phyloP scores from a whole-genome alignment of 2,329 filamentous ascomycete genomes.

The Neocatenulostroma microsporum region DNA sequence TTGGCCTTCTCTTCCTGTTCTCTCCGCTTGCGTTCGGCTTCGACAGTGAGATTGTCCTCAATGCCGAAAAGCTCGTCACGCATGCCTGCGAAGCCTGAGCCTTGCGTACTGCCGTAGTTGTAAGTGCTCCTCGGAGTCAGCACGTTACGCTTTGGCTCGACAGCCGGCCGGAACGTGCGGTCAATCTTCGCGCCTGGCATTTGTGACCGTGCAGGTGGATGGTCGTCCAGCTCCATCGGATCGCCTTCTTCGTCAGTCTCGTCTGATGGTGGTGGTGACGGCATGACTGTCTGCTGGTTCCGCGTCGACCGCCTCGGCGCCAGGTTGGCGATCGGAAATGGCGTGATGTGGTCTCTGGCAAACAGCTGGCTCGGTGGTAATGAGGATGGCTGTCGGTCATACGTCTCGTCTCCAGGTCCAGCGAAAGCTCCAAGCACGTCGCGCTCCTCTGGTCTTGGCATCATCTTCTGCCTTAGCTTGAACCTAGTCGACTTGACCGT shows the following conservation, averaged over 20 bases:
- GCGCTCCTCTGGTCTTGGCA: constrained; percentile 25
- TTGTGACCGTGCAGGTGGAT: constrained; percentile 11
- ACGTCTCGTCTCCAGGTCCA: constrained; percentile 18
- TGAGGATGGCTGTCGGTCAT: constrained; percentile 20
- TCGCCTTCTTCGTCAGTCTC: constrained; percentile 35
- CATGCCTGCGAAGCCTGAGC: constrained; percentile 17
- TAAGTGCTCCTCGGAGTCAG: constrained; percentile 38
- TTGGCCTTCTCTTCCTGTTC: constrained; percentile 14
- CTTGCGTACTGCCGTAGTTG: constrained; percentile 27
- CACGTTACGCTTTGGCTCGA: background rate
- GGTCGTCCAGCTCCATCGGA: constrained; percentile 67
- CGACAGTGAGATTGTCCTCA: constrained; percentile 15
- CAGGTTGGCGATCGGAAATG: constrained; percentile 32
- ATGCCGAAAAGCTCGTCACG: constrained; percentile 21
- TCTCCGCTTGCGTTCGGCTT: constrained; percentile 13
- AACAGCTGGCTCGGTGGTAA: constrained; percentile 22
- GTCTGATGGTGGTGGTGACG: constrained; percentile 16
- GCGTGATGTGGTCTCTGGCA: constrained; percentile 13
- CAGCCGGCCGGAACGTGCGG: constrained; percentile 29
- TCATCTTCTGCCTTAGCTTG: constrained; percentile 25
- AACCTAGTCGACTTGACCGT: constrained; percentile 21
- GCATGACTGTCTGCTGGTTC: constrained; percentile 13
- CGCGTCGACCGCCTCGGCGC: constrained; percentile 16
- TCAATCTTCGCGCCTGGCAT: constrained; percentile 11
- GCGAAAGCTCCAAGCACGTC: constrained; percentile 23